These are phyloP conservation scores for Globisporangium recalcitrans DNA, from an alignment of 352 stramenopile genomes.

Conservation along the genomic window DNA sequence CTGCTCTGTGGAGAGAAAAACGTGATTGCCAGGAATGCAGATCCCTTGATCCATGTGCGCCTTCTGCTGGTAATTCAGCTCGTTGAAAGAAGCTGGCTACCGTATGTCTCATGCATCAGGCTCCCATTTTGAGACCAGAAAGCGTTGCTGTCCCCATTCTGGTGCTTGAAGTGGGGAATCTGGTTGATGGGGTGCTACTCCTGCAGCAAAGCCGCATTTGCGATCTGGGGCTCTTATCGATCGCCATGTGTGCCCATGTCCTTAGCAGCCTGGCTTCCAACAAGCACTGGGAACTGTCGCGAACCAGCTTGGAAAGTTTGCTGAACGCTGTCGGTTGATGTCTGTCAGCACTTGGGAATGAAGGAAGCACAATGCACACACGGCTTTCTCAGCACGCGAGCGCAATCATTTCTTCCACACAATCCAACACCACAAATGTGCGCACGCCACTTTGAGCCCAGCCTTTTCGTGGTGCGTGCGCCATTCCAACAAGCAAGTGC, in stretches of 20 bases:
- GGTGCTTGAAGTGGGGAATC: no score
- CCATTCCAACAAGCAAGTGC: background rate
- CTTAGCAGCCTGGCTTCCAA: no score
- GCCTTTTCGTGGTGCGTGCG: background rate
- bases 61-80: background rate
- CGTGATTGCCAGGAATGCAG: background rate
- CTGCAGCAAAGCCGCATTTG: no score
- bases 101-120: background rate
- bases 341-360: background rate
- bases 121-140: no score
- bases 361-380: background rate
- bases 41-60: no score
- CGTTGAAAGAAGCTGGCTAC: no score
- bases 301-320: background rate
- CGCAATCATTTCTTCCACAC: background rate
- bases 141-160: no score
- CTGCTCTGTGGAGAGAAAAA: no score
- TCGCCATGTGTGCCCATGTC: no score
- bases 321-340: background rate
- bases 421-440: background rate
- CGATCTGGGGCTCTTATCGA: no score
- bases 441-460: background rate
- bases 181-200: no score
- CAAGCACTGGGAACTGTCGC: no score
- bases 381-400: background rate